Base-by-base conservation (phyloP, 768 basidiomycete genomes). In the Phanerochaete sordida region DNA sequence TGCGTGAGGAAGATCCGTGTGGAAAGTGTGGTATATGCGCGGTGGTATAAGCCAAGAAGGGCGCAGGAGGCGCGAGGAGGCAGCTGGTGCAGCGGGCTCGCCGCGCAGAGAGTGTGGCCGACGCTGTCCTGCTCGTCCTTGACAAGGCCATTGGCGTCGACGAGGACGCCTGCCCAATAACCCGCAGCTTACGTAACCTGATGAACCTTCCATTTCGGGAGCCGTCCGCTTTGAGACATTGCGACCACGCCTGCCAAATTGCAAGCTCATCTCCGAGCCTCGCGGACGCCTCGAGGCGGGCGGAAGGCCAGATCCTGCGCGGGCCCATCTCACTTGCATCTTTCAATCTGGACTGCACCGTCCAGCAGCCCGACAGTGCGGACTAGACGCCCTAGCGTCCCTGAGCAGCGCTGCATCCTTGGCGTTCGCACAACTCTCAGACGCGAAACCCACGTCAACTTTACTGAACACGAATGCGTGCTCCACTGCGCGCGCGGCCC, bases 51-150 rank as follows among this genome's bases (percentile, higher is more conserved):
- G 50, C n/a, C 28, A n/a, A 6, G 7, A 31, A 4, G 4, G 30
- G 13, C 15, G 19, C 26, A 30, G 24, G 3, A 31, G 31, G 21
- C n/a, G 28, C 51, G 28, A 54, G 53, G 53, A 54, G 33, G 53
- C 23, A 28, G 35, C 53, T 27, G 43, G 37, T 6, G 35, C 53
- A 37, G 35, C 35, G 53, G 33, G 37, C 53, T 54, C 53, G 53
- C 35, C 53, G 53, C 53, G 53, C 35, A 33, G 24, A 43, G 39
- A 54, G 26, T 21, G 27, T 24, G 33, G 53, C 53, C 53, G 53
- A 54, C 53, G 53, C 35, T 27, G 53, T 54, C 53, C 53, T 54
- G 53, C 53, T 54, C 53, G 53, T 54, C 53, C 53, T 54, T 54
- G 53, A 35, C 33, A 15, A 54, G 23, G 21, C 24, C 21, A 37